phyloP scores from a whole-genome alignment of 1,139 yeast genomes.

The Suhomyces atakaporum region DNA sequence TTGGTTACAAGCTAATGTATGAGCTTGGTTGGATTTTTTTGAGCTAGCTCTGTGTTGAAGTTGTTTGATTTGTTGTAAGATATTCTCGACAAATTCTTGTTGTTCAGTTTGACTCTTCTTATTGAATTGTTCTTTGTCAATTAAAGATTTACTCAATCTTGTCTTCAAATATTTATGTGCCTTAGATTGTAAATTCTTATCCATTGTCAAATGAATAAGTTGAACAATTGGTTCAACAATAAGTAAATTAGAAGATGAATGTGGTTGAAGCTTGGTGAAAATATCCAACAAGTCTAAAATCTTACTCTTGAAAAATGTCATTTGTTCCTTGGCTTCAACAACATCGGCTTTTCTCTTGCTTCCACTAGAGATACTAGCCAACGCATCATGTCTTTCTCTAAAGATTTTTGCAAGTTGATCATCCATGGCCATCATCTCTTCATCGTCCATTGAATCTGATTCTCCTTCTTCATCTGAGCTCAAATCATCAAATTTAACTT shows the following conservation, averaged over 20 bases:
- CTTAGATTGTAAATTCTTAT: constrained; percentile 68
- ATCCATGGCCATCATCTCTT: constrained; percentile 95
- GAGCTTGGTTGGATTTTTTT: constrained; percentile 50
- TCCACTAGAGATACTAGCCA: constrained; percentile 55
- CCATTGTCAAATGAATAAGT: constrained; percentile 66
- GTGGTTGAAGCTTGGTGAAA: constrained; percentile 51
- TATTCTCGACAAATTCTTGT: constrained; percentile 18
- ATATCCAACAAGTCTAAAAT: constrained; percentile 74
- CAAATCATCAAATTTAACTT: constrained; percentile 45
- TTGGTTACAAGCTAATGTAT: constrained; percentile 59
- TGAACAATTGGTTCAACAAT: constrained; percentile 62
- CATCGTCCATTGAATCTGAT: constrained; percentile 91
- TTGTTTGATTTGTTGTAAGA: constrained; percentile 30
- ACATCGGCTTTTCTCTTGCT: constrained; percentile 71
- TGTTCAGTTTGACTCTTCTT: constrained; percentile 19
- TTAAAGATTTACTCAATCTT: constrained; percentile 58
- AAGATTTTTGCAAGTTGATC: constrained; percentile 81
- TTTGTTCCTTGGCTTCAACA: constrained; percentile 73
- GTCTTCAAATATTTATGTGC: constrained; percentile 71
- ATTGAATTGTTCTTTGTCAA: constrained; percentile 24
- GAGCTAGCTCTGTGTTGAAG: constrained; percentile 43
- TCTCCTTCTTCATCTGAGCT: constrained; percentile 38
- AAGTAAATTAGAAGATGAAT: constrained; percentile 42
- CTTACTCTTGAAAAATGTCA: constrained; percentile 76
- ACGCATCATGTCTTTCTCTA: constrained; percentile 71